Base-by-base conservation (phyloP, 2,329 filamentous ascomycete genomes). In the Chaetomiaceae sp. region DNA sequence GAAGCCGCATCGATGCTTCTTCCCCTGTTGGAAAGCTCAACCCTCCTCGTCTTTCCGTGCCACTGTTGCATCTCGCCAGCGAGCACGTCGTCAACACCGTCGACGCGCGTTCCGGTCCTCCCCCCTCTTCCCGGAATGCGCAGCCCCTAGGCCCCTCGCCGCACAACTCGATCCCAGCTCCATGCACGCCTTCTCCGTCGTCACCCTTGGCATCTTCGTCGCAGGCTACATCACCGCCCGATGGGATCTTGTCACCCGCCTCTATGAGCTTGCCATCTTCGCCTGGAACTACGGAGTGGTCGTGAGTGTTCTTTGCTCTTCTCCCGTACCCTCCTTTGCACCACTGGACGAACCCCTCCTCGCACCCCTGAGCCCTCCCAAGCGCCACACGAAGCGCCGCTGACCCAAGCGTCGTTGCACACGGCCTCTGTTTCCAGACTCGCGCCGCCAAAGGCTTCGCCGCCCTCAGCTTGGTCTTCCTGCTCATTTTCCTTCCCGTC, bases 251-350 rank as follows among this genome's bases (percentile, higher is more conserved):
- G 89, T 96, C 58, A 96, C 91, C 60, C 84, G 90, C 62, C 78
- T 97, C 61, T 95, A 96, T 84, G 91, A 98, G 71, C 81, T 98
- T 61, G 86, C 88, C 58, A 86, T 95, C 56, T 98, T 97, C 68
- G 93, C 94, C 58, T 96, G 90, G 89, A 87, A 97, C 68, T 88
- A 97, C 87, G 89, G 91, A 65, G 93, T 98, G 61, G 86, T 97
- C 65, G 89, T 95, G 73, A 62, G 84, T n/a, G n/a, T n/a, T n/a
- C n/a, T n/a, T n/a, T n/a, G n/a, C n/a, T n/a, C n/a, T n/a, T n/a
- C n/a, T n/a, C n/a, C n/a, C n/a, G n/a, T n/a, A n/a, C n/a, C n/a
- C n/a, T n/a, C n/a, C n/a, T n/a, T n/a, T n/a, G n/a, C n/a, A n/a
- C n/a, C n/a, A n/a, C n/a, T n/a, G n/a, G n/a, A n/a, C n/a, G n/a